phyloP scores from a whole-genome alignment of 2,329 filamentous ascomycete genomes.

The Gnomoniopsis smithogilvyi region DNA sequence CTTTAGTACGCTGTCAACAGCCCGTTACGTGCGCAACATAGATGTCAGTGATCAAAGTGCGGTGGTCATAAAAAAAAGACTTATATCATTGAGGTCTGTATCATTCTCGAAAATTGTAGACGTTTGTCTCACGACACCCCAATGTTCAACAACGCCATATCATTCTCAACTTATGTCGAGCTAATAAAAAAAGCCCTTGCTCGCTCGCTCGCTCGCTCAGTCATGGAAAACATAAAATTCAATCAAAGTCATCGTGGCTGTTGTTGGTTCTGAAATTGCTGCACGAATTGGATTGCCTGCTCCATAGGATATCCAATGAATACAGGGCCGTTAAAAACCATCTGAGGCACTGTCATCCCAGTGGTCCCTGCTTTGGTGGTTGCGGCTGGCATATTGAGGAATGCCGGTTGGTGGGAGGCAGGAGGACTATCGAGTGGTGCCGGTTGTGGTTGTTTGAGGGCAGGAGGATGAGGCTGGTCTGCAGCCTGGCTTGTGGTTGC shows the following conservation, averaged over 20 bases:
- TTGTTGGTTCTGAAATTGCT: conserved; percentile 46
- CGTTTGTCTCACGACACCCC: too few species aligned
- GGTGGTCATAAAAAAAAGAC: background rate
- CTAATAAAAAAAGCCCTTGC: conserved; percentile 11
- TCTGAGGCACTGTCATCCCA: conserved; percentile 49
- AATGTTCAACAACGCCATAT: background rate
- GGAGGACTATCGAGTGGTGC: conserved; percentile 24
- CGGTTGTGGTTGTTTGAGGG: conserved; percentile 22
- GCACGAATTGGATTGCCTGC: conserved; percentile 74
- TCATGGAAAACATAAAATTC: background rate
- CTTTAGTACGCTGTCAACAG: too few species aligned
- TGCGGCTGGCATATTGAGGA: conserved; percentile 42
- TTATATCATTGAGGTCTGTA: background rate
- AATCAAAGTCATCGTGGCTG: conserved; percentile 12
- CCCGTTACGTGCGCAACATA: too few species aligned
- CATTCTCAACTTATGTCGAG: background rate
- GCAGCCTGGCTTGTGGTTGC: background rate
- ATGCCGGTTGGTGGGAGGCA: conserved; percentile 43
- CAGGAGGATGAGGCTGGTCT: conserved; percentile 15
- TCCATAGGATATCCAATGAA: conserved; percentile 90
- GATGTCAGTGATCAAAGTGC: too few species aligned
- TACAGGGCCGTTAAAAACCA: conserved; percentile 89
- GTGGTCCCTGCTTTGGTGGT: conserved; percentile 29
- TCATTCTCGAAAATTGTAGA: too few species aligned
- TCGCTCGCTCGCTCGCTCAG: background rate